Evolutionary conservation across 192 early-diverging fungal genomes (phyloP), one percentile per base, ranked within the genome.

Genomic region (Coemansia sp.): DNA sequence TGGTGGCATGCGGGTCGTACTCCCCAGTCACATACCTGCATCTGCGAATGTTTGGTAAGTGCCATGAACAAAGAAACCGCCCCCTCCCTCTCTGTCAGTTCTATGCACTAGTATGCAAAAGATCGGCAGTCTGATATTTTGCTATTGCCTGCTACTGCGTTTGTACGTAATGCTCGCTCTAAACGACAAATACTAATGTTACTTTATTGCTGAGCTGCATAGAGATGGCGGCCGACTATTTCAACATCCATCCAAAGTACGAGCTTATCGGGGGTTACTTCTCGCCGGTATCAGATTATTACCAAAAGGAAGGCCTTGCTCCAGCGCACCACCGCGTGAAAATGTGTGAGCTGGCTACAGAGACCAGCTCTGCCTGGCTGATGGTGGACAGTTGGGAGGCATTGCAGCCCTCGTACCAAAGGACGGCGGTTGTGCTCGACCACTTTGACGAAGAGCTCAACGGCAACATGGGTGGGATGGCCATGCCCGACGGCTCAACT

Each of bases 371-470:
- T 49, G 79, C 88, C n/a, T 99, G 95, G 94, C 77, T 99, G 27
- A 97, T 96, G 93, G 95, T 97, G 16, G 97, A 99, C 85, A 85
- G 88, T 55, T 99, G 96, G 96, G 97, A 99, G 73, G 86, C 91
- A 52, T 63, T 89, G 63, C 93, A 96, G 76, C 72, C 80, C 16
- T 88, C 86, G 42, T 97, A 95, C 69, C 90, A 91, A 71, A 83
- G 93, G 22, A 98, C 97, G 0, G 94, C 93, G 1, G 82, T 91
- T 70, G 97, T 98, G 3, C 74, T 99, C 24, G 95, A 97, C 85
- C 98, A 99, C 77, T 97, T 99, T 84, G 89, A 98, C 72, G 78
- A 92, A 2, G 88, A 96, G 78, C 76, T 99, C 67, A 99, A 99
- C 74, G 86, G 75, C 1, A 78, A 85, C 0, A 76, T 87, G 41